Percentiles rank a stretch among this genome's conserved stretches.
Conservation (phyloP, 2,329 filamentous ascomycete genomes). For the Salinomyces thailandicus region DNA sequence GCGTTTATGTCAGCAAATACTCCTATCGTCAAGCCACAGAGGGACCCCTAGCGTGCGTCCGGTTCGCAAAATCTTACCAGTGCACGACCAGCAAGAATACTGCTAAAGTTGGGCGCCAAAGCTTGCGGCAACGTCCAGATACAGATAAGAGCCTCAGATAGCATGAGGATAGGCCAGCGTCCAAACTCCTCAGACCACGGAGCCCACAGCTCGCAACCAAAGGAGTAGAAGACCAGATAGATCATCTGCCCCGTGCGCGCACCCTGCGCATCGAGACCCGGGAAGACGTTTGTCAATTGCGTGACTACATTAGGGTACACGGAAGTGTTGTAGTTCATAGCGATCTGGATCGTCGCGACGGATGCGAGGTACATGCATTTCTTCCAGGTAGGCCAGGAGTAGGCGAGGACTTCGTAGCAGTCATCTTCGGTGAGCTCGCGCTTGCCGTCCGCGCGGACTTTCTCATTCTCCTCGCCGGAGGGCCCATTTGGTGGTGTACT, state of each 20-base stretch:
- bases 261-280: conserved; percentile 47
- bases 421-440: conserved; percentile 17
- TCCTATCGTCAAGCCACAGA: too few species aligned
- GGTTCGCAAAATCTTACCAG: too few species aligned
- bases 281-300: conserved; percentile 49
- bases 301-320: conserved; percentile 48
- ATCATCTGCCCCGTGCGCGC: conserved; percentile 65
- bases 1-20: not conserved
- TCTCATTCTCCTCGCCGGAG: not conserved
- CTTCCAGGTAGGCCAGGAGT: conserved; percentile 34
- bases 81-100: conserved; percentile 33
- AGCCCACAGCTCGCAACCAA: conserved; percentile 79
- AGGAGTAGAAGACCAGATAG: conserved; percentile 69
- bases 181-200: conserved; percentile 68
- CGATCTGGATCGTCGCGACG: conserved; percentile 43
- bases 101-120: conserved; percentile 31
- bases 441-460: conserved; percentile 1
- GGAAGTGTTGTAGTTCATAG: conserved; percentile 46
- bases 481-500: not conserved
- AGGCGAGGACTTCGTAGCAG: conserved; percentile 33
- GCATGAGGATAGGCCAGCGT: conserved; percentile 44
- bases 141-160: conserved; percentile 64
- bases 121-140: conserved; percentile 56
- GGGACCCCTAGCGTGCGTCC: too few species aligned
- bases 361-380: conserved; percentile 43